Evolutionary conservation across 192 early-diverging fungal genomes (phyloP), one percentile per base, ranked within the genome.

Genomic region (Blastocladiella britannica): DNA sequence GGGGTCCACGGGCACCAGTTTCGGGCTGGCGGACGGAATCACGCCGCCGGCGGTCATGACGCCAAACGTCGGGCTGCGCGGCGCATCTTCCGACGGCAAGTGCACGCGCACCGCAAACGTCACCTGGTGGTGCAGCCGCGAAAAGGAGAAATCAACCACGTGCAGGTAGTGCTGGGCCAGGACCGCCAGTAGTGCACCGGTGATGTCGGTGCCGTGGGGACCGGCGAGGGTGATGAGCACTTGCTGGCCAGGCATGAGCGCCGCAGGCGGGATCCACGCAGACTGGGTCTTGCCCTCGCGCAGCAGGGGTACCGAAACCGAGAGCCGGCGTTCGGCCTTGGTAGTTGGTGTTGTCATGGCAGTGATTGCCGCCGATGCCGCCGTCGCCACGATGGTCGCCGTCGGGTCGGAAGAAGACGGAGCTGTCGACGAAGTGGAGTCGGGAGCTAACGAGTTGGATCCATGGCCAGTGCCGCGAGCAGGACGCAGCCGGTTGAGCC

Each of bases 71-170:
- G n/a, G n/a, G n/a, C n/a, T n/a, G n/a, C n/a, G n/a, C n/a, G n/a
- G n/a, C n/a, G n/a, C n/a, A n/a, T n/a, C n/a, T n/a, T 83, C 77
- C 28, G 81, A 73, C 37, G 72, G 76, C 57, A 92, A 62, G 12
- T 77, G 75, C 26, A 89, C 81, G 22, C 88, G 70, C n/a, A 87
- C 86, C 24, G 86, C 87, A 72, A 92, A 92, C 1, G 89, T 89
- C n/a, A 92, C 89, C 62, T 89, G 83, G 68, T 92, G 89, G 70
- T 92, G 84, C 27, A 92, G 67, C 53, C 89, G 82, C 18, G 87
- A 87, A 18, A 92, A 72, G 58, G 82, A 84, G 62, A 92, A 89
- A 64, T 92, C 89, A 23, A 82, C 79, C 26, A 92, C 80, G n/a
- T 71, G 72, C 62, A 86, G 87, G 22, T 80, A 67, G 63, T 85